Base-by-base conservation (phyloP, 148 eudicot genomes). In the Amaranthus palmeri region DNA sequence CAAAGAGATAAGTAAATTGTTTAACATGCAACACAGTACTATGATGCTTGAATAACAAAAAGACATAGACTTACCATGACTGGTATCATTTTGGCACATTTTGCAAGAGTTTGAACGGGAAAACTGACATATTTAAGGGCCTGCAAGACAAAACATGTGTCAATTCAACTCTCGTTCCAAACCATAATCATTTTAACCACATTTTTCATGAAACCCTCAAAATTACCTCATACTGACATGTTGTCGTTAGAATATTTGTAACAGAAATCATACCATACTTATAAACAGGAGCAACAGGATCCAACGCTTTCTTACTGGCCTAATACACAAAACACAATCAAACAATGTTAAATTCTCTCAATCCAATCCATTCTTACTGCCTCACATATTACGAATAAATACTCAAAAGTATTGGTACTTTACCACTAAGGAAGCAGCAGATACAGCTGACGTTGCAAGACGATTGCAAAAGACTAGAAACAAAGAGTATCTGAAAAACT, bases 391-490 rank as follows among this genome's bases (percentile, higher is more conserved):
- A 54, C 25, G 47, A 72, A 60, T 15, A 68, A 11, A 25, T 25
- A 25, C 8, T 64, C 40, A 65, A 42, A 25, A 73, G 4, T 57
- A 69, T 15, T 44, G 36, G 36, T 2, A 25, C 36, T 13, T 76
- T 85, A 95, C 99, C 97, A 95, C 67, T 72, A 95, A 72, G 70
- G 87, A 74, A 74, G 78, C 87, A 69, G 90, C 96, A 67, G 97
- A 95, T 71, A 89, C 90, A 59, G 92, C 92, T 8, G 99, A 88
- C 49, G 99, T 95, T 41, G 85, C 76, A 54, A 95, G 87, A 65
- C 99, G 99, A 78, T 95, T 91, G 89, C 97, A 95, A 73, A 95
- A 89, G 76, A 95, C 99, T 61, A 91, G 88, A 85, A 95, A 95
- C 44, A 95, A 73, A 4, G 99, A 95, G 84, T 85, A 82, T 50